Conservation (phyloP, 2,329 filamentous ascomycete genomes). For the Fusarium pseudocircinatum region DNA sequence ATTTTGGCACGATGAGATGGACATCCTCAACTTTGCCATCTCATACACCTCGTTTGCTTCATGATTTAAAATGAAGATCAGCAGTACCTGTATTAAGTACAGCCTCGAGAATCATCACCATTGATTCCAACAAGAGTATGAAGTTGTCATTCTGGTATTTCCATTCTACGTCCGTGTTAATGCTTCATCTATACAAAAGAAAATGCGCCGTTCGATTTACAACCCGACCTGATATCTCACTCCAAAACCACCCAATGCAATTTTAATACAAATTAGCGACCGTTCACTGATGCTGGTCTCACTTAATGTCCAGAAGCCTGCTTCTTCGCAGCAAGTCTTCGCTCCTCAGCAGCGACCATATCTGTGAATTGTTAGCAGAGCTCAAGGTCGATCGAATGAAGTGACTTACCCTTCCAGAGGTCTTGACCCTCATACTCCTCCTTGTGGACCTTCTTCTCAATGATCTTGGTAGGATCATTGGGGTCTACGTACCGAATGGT, state of each 20-base stretch:
- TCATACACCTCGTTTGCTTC: too few species aligned
- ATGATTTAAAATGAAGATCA: too few species aligned
- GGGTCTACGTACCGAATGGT: conserved; percentile 83
- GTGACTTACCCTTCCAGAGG: conserved; percentile 81
- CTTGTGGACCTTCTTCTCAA: conserved; percentile 88
- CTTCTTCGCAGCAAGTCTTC: conserved; percentile 59
- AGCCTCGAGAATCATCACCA: too few species aligned
- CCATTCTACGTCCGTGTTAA: neutral
- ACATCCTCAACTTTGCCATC: neutral
- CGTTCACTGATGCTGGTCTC: accelerated
- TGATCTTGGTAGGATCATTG: conserved; percentile 83
- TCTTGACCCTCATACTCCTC: conserved; percentile 90
- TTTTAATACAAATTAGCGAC: conserved; percentile 5
- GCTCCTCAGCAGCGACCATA: conserved; percentile 85
- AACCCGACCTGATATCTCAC: neutral
- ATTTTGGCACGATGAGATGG: neutral
- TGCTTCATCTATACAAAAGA: neutral
- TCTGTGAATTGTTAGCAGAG: conserved; percentile 57
- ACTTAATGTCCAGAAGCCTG: conserved; percentile 9
- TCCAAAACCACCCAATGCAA: neutral
- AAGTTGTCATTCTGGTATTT: neutral
- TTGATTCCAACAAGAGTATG: too few species aligned
- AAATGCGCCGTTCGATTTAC: neutral
- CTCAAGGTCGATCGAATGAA: neutral
- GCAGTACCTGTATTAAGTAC: too few species aligned